A percentile compares a stretch with the other conserved stretches of the same genome.
These are phyloP conservation scores for Sporothrix phasma DNA, from an alignment of 2,329 filamentous ascomycete genomes.

Conservation along the genomic window DNA sequence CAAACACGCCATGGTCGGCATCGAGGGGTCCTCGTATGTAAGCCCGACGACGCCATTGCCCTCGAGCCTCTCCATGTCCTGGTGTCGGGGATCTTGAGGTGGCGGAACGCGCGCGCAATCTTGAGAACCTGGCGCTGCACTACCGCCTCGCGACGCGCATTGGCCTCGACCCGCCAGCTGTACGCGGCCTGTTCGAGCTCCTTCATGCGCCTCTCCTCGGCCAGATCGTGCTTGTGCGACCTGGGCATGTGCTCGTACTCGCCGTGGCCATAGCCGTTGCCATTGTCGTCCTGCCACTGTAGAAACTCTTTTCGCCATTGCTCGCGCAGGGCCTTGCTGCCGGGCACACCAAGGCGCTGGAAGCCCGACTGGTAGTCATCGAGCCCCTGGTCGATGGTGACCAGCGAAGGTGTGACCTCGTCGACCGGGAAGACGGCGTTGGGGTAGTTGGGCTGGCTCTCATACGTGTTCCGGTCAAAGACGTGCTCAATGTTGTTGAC, in stretches of 20 bases:
- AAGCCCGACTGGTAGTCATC: neutral
- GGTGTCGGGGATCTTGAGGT: neutral
- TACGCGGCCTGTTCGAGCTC: neutral
- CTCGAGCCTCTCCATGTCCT: neutral
- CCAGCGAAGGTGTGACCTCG: slow-evolving; percentile 14
- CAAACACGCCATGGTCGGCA: neutral
- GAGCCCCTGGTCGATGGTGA: neutral
- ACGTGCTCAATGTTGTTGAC: neutral
- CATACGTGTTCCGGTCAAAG: neutral
- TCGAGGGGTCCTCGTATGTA: neutral
- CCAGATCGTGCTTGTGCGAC: neutral
- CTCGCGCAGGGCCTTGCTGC: neutral
- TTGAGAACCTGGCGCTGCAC: neutral
- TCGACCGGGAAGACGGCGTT: slow-evolving; percentile 16
- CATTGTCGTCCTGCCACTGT: slow-evolving; percentile 7
- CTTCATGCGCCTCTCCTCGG: neutral
- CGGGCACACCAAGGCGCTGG: neutral
- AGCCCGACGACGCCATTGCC: neutral
- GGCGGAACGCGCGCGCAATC: neutral
- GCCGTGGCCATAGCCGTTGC: neutral
- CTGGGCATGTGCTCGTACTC: neutral
- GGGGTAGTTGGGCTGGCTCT: neutral
- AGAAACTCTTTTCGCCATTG: too few species aligned
- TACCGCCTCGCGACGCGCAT: neutral
- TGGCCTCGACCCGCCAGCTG: neutral